These are phyloP conservation scores for Pterocarpus santalinus DNA, from an alignment of 306 rosid genomes.

Conservation along the genomic window DNA sequence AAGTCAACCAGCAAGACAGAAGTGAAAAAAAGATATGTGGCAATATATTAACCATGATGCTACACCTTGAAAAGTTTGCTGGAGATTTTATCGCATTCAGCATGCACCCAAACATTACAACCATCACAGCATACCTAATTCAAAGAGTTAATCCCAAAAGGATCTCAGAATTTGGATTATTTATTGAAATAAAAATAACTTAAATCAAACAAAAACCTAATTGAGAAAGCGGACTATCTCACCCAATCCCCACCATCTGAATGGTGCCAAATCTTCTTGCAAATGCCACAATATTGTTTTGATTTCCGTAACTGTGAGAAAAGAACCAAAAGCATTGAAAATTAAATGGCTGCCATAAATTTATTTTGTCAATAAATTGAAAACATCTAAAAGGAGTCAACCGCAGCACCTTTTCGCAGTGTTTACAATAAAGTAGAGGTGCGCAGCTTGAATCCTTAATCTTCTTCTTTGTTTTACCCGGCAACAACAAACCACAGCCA, in stretches of 20 bases:
- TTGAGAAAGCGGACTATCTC: constrained; percentile 54
- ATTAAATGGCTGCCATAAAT: constrained; percentile 34
- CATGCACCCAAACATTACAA: constrained; percentile 98
- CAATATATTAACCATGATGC: constrained; percentile 18
- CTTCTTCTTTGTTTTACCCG: constrained; percentile 64
- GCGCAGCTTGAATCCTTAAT: constrained; percentile 58
- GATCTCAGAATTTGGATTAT: constrained; percentile 43
- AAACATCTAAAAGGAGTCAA: constrained; percentile 28
- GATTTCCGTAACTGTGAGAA: constrained; percentile 76
- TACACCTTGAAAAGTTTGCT: constrained; percentile 72
- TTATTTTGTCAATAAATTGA: constrained; percentile 22
- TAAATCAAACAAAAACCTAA: constrained; percentile 27
- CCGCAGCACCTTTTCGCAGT: constrained; percentile 74
- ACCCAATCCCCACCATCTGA: constrained; percentile 96
- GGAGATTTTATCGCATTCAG: constrained; percentile 84
- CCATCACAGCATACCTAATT: constrained; percentile 91
- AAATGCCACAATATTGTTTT: constrained; percentile 91
- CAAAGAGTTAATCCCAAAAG: constrained; percentile 46
- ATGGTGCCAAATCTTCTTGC: constrained; percentile 94
- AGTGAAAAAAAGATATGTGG: constrained; percentile 26
- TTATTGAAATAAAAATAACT: constrained; percentile 12
- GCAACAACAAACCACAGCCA: constrained; percentile 75
- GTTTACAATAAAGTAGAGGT: constrained; percentile 69
- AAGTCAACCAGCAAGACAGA: constrained; percentile 27
- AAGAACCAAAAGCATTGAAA: constrained; percentile 43